Base-by-base conservation (phyloP, 257 asterid genomes). In the Solanum chmielewskii region DNA sequence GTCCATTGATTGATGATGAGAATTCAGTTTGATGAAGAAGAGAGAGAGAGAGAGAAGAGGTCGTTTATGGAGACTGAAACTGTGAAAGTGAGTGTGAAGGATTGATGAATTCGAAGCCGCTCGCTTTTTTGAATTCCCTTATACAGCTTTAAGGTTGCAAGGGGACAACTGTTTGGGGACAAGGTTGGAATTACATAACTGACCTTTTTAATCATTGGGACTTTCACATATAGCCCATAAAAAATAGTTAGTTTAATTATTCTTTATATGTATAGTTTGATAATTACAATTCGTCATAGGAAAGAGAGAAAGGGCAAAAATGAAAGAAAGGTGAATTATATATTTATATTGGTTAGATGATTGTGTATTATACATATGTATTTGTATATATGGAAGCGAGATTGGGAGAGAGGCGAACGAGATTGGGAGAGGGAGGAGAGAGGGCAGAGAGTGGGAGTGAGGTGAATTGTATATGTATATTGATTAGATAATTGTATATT, bases 1-100 rank as follows among this genome's bases (percentile, higher is more conserved):
- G 89, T 95, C 98, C 98, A 95, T 95, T 42, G 29, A 8, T 37
- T 37, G 83, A 35, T 66, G 85, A 80, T 27, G 68, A 47, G 64
- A 56, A 42, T 25, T 70, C 21, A 33, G 77, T 5, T 70, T 70
- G n/a, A 7, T 31, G 23, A 69, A 69, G 75, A 69, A 29, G 77
- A 70, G 76, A 29, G 2, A 29, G 13, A 69, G 42, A 31, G 45
- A 31, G 25, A 7, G 42, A 37, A 37, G 21, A 75, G 83, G 20
- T 39, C 56, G 82, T 15, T 18, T 6, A 76, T 42, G 49, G 59
- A 42, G 62, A 42, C 39, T 42, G 60, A 27, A n/a, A 77, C 59
- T 39, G 82, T 75, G 60, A 11, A 29, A 6, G 56, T 23, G 60
- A 21, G 52, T 76, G 83, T 76, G 60, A 13, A n/a, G 83, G n/a